phyloP scores from a whole-genome alignment of 2,329 filamentous ascomycete genomes.

The Pseudohalonectria lignicola region DNA sequence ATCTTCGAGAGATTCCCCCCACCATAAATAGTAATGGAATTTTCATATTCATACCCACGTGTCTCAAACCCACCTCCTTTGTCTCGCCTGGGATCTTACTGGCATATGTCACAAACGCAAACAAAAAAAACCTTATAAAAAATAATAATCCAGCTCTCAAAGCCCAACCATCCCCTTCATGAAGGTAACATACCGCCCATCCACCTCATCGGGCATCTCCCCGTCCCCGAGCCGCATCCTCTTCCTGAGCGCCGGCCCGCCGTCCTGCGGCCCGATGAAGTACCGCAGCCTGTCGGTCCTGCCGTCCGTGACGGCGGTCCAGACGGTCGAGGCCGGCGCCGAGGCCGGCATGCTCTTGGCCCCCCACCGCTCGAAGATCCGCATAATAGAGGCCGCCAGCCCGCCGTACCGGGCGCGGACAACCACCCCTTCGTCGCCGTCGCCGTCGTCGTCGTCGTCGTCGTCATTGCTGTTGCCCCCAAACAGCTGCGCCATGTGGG shows the following conservation, averaged over 20 bases:
- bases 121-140: too few species aligned
- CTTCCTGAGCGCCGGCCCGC: not conserved
- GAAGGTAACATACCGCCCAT: not conserved
- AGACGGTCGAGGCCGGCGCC: not conserved
- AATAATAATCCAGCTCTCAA: too few species aligned
- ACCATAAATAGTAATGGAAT: too few species aligned
- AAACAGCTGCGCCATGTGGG: not conserved
- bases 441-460: not conserved
- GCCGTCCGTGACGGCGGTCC: not conserved
- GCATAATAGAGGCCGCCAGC: not conserved
- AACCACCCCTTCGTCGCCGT: not conserved
- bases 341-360: not conserved
- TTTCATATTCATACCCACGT: too few species aligned
- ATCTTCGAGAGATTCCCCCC: too few species aligned
- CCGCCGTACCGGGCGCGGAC: not conserved
- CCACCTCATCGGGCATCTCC: not conserved
- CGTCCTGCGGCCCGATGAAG: not conserved
- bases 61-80: too few species aligned
- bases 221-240: not conserved
- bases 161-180: not conserved
- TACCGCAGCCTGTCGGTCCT: not conserved
- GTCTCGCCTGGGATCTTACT: too few species aligned
- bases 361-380: not conserved
- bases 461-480: not conserved
- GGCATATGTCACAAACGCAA: too few species aligned